These are phyloP conservation scores for Scedosporium minutisporum DNA, from an alignment of 2,329 filamentous ascomycete species.

Conservation along the genomic window DNA sequence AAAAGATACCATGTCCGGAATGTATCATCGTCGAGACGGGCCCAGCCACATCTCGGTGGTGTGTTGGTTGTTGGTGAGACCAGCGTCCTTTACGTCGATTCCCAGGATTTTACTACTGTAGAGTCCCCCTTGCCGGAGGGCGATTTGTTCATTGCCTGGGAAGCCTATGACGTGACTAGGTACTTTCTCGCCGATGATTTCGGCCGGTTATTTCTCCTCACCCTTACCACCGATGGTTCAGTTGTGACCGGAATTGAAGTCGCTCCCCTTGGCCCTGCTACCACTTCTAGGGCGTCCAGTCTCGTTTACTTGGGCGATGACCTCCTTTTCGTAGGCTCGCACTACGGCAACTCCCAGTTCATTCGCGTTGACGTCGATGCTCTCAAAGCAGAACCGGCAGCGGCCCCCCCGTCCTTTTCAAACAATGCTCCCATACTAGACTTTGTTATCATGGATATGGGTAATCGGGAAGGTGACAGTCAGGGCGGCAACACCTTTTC, in stretches of 20 bases:
- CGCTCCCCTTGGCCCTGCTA: constrained; percentile 41
- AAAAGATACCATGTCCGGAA: constrained; percentile 54
- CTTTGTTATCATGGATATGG: constrained; percentile 94
- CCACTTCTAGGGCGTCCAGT: constrained; percentile 64
- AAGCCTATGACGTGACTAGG: constrained; percentile 66
- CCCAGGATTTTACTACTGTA: constrained; percentile 58
- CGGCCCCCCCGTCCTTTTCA: constrained; percentile 48
- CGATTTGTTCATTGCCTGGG: constrained; percentile 88
- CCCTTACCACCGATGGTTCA: constrained; percentile 57
- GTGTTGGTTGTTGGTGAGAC: constrained; percentile 71
- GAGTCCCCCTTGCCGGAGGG: constrained; percentile 59
- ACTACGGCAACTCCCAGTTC: constrained; percentile 86
- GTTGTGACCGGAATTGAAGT: constrained; percentile 67
- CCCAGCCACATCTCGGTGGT: constrained; percentile 53
- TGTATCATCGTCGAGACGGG: constrained; percentile 27
- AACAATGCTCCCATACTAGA: constrained; percentile 91
- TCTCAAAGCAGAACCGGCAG: constrained; percentile 51
- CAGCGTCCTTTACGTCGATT: constrained; percentile 75
- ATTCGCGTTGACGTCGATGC: constrained; percentile 43
- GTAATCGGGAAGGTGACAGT: constrained; percentile 67
- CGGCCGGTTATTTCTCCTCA: constrained; percentile 74
- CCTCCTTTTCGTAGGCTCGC: constrained; percentile 78
- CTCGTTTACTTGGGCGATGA: constrained; percentile 69
- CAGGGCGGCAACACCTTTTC: constrained; percentile 79
- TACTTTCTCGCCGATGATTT: constrained; percentile 93